Conservation (phyloP, 2,329 filamentous ascomycete genomes). For the Cladosporium sp. region DNA sequence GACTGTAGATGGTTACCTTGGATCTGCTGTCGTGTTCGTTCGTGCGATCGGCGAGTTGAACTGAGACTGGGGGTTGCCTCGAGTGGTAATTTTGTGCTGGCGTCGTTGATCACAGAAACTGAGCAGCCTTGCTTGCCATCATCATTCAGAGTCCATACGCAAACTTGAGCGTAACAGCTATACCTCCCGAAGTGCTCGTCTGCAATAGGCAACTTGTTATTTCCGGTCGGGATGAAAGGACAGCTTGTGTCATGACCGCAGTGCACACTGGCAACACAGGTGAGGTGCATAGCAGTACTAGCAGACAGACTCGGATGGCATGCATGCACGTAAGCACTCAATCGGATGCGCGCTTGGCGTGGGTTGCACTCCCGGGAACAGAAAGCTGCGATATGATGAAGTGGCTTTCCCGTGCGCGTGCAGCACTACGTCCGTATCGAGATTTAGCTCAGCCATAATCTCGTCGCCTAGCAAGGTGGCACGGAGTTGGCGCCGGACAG, state of each 20-base stretch:
- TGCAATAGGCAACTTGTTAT: no score
- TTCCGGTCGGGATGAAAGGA: no score
- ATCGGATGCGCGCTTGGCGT: neutral
- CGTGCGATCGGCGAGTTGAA: neutral
- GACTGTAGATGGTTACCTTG: neutral
- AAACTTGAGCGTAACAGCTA: neutral
- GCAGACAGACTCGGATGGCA: neutral
- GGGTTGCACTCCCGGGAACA: neutral
- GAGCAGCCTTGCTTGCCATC: neutral
- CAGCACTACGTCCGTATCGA: neutral
- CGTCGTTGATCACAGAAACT: neutral
- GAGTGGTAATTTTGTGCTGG: neutral
- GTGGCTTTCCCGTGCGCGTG: neutral
- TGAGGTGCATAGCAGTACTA: neutral
- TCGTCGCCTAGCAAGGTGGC: neutral
- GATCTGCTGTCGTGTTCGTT: neutral
- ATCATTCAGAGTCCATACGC: neutral
- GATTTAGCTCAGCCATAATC: neutral
- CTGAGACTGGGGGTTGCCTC: no score
- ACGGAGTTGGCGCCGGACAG: neutral
- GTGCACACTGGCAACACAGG: neutral
- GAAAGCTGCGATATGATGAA: neutral
- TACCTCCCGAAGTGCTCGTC: no score
- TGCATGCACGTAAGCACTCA: conserved; percentile 1
- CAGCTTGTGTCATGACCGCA: neutral